Conservation (phyloP, 768 basidiomycete species). For the Kwoniella europaea region DNA sequence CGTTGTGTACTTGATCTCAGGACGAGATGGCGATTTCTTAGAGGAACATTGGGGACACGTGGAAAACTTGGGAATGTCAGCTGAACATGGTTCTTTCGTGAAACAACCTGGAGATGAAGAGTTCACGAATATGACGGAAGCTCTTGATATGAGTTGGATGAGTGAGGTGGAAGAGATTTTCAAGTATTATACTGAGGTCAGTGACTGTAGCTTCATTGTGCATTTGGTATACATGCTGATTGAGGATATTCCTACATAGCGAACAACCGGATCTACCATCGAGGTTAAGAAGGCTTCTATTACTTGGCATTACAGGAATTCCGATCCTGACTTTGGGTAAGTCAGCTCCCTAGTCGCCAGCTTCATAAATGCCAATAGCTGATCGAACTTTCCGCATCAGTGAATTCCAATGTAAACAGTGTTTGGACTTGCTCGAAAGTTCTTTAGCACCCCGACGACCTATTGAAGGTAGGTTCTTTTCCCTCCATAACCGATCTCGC, state of each 20-base stretch:
- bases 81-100: slow-evolving; percentile 95
- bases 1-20: slow-evolving; percentile 95
- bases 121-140: slow-evolving; percentile 90
- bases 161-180: slow-evolving; percentile 93
- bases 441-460: slow-evolving; percentile 89
- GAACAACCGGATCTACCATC: slow-evolving; percentile 94
- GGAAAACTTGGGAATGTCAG: slow-evolving; percentile 80
- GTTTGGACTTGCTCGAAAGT: slow-evolving; percentile 93
- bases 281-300: slow-evolving; percentile 97
- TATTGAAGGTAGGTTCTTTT: slow-evolving; percentile 72
- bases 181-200: slow-evolving; percentile 88
- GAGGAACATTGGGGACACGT: slow-evolving; percentile 89
- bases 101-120: slow-evolving; percentile 69
- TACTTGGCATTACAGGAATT: slow-evolving; percentile 94
- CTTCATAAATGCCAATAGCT: background rate
- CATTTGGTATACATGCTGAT: background rate
- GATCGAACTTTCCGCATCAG: slow-evolving; percentile 57
- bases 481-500: too few species aligned
- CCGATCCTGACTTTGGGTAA: slow-evolving; percentile 94
- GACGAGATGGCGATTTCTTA: slow-evolving; percentile 89
- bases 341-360: slow-evolving; percentile 51
- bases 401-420: slow-evolving; percentile 92
- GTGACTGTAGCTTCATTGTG: slow-evolving; percentile 35
- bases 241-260: slow-evolving; percentile 56
- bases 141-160: slow-evolving; percentile 98